phyloP scores from a whole-genome alignment of 371 early-diverging fungal species.

The Mucor irregularis region DNA sequence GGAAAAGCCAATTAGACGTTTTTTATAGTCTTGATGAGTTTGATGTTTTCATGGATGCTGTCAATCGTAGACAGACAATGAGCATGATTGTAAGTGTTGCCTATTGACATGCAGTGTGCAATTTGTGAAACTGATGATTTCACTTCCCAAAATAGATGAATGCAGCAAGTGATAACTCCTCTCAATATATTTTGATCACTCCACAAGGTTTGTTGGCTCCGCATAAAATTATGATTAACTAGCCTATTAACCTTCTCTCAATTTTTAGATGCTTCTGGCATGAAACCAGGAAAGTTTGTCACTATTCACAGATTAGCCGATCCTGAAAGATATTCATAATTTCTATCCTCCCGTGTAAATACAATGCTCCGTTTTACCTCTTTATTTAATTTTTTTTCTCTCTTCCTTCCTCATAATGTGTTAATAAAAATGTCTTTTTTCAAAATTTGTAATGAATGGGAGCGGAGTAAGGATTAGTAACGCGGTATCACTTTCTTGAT shows the following conservation, averaged over 20 bases:
- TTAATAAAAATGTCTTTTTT: too few relatives aligned
- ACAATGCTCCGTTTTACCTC: too few relatives aligned
- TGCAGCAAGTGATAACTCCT: conserved; percentile 69
- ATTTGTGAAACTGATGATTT: neutral
- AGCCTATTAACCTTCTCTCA: conserved; percentile 25
- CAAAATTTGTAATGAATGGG: too few relatives aligned
- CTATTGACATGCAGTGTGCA: neutral
- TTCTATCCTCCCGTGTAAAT: too few relatives aligned
- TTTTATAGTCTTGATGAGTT: conserved; percentile 93
- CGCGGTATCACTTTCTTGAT: too few relatives aligned
- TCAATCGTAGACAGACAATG: conserved; percentile 92
- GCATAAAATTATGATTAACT: neutral
- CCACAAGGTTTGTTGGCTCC: too few relatives aligned
- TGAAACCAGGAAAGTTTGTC: conserved; percentile 68
- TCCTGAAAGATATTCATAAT: too few relatives aligned
- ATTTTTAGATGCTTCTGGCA: conserved; percentile 51
- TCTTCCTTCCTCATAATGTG: too few relatives aligned
- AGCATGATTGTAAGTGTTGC: conserved; percentile 66
- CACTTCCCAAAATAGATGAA: conserved; percentile 54
- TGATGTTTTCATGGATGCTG: conserved; percentile 99
- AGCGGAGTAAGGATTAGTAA: too few relatives aligned
- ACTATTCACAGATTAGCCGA: conserved; percentile 68
- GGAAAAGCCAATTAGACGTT: too few relatives aligned
- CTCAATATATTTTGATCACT: conserved; percentile 94
- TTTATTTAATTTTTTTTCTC: too few relatives aligned